Conservation (phyloP, 208 protist species). For the Porcisia hertigi region DNA sequence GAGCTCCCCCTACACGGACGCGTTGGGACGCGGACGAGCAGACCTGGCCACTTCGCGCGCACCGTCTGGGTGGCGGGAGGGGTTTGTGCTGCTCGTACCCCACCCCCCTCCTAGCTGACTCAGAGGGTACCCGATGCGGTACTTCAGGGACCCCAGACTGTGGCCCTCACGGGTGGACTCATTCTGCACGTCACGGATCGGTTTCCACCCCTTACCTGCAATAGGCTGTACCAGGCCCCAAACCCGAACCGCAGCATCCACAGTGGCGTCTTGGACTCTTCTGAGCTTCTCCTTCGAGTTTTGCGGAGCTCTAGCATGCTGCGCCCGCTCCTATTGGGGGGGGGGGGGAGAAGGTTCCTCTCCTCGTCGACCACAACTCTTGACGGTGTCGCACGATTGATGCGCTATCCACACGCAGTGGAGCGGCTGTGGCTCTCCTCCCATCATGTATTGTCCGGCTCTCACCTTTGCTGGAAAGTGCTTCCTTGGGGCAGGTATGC, state of each 20-base stretch:
- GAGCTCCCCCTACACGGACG: not conserved
- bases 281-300: not conserved
- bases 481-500: constrained; percentile 9
- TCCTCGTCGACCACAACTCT: too few relatives aligned
- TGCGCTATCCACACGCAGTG: not conserved
- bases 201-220: not conserved
- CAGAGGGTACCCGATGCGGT: not conserved
- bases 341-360: too few relatives aligned
- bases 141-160: constrained; percentile 7
- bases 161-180: not conserved
- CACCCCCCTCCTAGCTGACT: not conserved
- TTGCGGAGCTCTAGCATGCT: not conserved
- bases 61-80: not conserved
- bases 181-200: not conserved
- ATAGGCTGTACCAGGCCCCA: constrained; percentile 2
- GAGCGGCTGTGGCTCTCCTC: not conserved
- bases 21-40: not conserved
- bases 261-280: not conserved
- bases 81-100: not conserved
- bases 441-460: not conserved
- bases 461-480: not conserved
- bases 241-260: not conserved
- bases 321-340: not conserved
- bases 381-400: not conserved
- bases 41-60: not conserved